Percentiles rank a stretch among this genome's conserved stretches.
Conservation (phyloP, 208 protist species). For the Polymyxa betae region DNA sequence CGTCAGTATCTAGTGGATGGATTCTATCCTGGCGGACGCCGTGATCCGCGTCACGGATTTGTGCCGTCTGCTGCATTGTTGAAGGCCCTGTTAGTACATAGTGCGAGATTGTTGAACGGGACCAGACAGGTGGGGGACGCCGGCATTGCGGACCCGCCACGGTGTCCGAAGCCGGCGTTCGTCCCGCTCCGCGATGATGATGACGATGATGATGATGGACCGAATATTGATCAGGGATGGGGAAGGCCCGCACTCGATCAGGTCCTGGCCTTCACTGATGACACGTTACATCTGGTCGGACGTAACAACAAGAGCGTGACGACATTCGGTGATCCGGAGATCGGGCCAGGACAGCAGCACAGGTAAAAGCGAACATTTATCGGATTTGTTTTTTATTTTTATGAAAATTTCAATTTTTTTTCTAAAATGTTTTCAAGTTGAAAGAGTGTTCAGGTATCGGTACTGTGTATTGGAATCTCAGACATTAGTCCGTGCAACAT, state of each 20-base stretch:
- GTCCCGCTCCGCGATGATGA: background rate
- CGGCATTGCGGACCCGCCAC: background rate
- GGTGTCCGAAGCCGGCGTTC: background rate
- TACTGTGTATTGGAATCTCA: conserved; percentile 22
- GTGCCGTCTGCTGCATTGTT: background rate
- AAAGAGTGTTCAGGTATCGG: background rate
- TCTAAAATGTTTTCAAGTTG: background rate
- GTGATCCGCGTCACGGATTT: background rate
- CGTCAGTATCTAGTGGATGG: conserved; percentile 44
- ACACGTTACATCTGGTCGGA: background rate
- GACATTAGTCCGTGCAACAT: background rate
- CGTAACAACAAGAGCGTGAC: background rate
- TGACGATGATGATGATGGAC: background rate
- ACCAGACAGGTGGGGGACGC: background rate
- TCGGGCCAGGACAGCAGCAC: background rate
- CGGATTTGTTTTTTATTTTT: too few species aligned
- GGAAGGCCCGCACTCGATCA: background rate
- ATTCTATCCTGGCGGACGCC: background rate
- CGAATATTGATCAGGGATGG: conserved; percentile 45
- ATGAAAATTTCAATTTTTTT: background rate
- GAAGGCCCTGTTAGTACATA: conserved; percentile 1
- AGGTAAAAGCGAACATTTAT: background rate
- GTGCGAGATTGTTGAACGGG: background rate
- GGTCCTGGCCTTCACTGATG: background rate
- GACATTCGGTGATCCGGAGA: conserved; percentile 39